These are phyloP conservation scores for Geotrichum fermentans DNA, from an alignment of 1,139 yeast species.

Conservation along the genomic window DNA sequence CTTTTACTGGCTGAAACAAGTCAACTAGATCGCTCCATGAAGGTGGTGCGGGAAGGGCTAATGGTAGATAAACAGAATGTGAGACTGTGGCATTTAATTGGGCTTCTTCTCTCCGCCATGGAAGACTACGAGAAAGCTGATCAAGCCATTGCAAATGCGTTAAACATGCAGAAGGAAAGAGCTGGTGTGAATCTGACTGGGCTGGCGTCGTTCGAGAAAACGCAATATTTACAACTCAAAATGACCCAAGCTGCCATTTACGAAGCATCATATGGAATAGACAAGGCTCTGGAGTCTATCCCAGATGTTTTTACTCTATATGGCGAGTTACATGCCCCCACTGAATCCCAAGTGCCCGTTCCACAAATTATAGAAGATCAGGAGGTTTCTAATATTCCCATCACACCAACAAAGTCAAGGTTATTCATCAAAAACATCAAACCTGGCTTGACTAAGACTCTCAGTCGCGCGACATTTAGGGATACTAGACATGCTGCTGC, in stretches of 20 bases:
- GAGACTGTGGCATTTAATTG: constrained; percentile 50
- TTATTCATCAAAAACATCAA: constrained; percentile 8
- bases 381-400: too few relatives aligned
- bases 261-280: constrained; percentile 59
- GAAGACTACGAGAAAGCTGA: constrained; percentile 48
- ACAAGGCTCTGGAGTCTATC: constrained; percentile 58
- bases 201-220: constrained; percentile 28
- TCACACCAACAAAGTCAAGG: constrained; percentile 4
- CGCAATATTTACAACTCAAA: constrained; percentile 62
- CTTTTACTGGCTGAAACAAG: constrained; percentile 30
- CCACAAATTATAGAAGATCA: too few relatives aligned
- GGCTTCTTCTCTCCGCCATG: constrained; percentile 49
- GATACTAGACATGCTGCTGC: neutral
- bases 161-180: constrained; percentile 27
- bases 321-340: constrained; percentile 47
- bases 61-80: constrained; percentile 41
- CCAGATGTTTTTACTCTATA: constrained; percentile 63
- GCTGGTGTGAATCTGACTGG: constrained; percentile 30
- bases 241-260: constrained; percentile 69
- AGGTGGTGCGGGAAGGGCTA: constrained; percentile 38
- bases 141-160: constrained; percentile 43
- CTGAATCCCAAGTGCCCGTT: too few relatives aligned
- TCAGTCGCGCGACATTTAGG: constrained; percentile 8
- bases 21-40: constrained; percentile 32
- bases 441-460: constrained; percentile 4